Percentiles rank a stretch among this genome's conserved stretches.
Conservation (phyloP, 306 rosid species). For the Oxytropis ochrocephala region DNA sequence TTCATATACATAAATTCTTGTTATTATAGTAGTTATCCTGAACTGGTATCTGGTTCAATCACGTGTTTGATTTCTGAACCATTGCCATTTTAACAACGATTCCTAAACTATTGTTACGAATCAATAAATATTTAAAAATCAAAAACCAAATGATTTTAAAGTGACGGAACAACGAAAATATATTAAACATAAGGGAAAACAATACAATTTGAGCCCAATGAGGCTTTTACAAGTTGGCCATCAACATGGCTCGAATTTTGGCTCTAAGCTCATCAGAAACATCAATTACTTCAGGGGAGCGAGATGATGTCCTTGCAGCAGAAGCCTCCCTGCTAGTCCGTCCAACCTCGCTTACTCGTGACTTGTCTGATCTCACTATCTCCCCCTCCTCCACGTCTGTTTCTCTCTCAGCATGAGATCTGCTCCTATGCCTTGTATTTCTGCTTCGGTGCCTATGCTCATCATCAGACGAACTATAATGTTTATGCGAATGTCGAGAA, state of each 20-base stretch:
- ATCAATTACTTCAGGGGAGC: slow-evolving; percentile 43
- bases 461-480: slow-evolving; percentile 34
- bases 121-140: neutral
- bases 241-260: slow-evolving; percentile 83
- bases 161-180: neutral
- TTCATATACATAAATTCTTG: no score
- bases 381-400: slow-evolving; percentile 64
- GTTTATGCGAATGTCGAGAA: slow-evolving; percentile 18
- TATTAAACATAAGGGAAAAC: neutral
- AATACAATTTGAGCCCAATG: neutral
- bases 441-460: slow-evolving; percentile 34
- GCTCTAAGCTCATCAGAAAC: slow-evolving; percentile 80
- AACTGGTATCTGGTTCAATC: no score
- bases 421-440: slow-evolving; percentile 26
- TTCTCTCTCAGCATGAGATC: slow-evolving; percentile 27
- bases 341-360: slow-evolving; percentile 31
- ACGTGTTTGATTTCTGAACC: no score
- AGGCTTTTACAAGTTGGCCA: slow-evolving; percentile 45
- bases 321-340: slow-evolving; percentile 56
- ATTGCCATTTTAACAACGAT: no score
- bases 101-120: neutral
- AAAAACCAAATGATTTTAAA: neutral
- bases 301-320: slow-evolving; percentile 41
- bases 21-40: no score
- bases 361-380: slow-evolving; percentile 46